A percentile compares a stretch with the other conserved stretches of the same genome.
Evolutionary conservation across 352 stramenopile genomes (phyloP).

Genomic region (Pythium rishiriense): DNA sequence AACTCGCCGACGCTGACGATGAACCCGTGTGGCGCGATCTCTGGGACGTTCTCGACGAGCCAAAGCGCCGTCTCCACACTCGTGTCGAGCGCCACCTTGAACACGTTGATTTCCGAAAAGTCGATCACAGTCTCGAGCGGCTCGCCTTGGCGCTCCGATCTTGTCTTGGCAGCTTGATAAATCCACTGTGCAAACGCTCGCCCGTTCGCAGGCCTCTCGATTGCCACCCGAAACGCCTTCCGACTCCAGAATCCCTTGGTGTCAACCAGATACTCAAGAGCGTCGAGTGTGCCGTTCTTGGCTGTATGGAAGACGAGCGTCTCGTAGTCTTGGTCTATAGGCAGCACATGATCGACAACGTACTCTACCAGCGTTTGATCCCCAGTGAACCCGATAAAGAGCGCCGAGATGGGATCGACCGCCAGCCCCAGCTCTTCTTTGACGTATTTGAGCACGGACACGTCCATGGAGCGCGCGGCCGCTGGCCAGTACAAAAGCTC

Average conservation of each 20-base stretch:
- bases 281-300: not conserved
- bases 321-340: not conserved
- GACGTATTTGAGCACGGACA: not conserved
- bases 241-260: not conserved
- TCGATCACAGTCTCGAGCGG: not conserved
- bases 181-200: not conserved
- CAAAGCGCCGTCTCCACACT: not conserved
- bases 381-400: not conserved
- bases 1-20: not conserved
- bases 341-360: not conserved
- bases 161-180: not conserved
- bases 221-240: not conserved
- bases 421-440: not conserved
- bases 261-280: not conserved
- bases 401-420: not conserved
- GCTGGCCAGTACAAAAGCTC: not conserved
- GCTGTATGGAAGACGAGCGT: constrained; percentile 1
- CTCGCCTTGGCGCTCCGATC: not conserved
- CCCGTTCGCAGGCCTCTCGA: not conserved
- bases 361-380: not conserved
- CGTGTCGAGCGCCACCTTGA: not conserved
- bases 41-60: not conserved
- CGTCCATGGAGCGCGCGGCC: not conserved
- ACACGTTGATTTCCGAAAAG: not conserved
- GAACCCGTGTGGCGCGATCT: not conserved